These are phyloP conservation scores for Mortierella antarctica DNA, from an alignment of 192 early-diverging fungal genomes.

Conservation along the genomic window DNA sequence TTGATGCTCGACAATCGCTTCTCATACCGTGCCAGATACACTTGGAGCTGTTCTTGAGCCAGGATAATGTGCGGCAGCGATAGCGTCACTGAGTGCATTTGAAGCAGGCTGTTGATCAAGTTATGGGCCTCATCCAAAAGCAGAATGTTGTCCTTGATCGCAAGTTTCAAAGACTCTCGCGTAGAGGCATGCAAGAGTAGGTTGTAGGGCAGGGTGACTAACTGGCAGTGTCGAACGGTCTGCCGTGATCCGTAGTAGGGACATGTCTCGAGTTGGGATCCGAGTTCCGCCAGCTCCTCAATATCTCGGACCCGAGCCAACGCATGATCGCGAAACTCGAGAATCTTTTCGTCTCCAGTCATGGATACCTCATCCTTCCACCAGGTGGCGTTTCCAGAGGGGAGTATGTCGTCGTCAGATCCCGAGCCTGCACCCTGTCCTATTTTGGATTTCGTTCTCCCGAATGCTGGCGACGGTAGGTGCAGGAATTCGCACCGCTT, in stretches of 20 bases:
- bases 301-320: constrained; percentile 76
- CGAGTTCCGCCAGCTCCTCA: constrained; percentile 82
- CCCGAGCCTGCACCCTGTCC: neutral
- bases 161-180: constrained; percentile 79
- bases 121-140: constrained; percentile 89
- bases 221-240: constrained; percentile 62
- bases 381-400: neutral
- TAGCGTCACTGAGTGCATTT: constrained; percentile 75
- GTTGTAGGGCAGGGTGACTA: constrained; percentile 93
- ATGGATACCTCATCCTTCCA: constrained; percentile 7
- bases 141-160: constrained; percentile 75
- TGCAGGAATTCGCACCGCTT: constrained; percentile 32
- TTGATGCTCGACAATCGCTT: constrained; percentile 76
- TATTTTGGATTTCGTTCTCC: neutral
- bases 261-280: constrained; percentile 68
- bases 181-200: constrained; percentile 80
- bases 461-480: constrained; percentile 3
- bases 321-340: constrained; percentile 66
- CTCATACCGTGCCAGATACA: constrained; percentile 79
- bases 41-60: constrained; percentile 65
- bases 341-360: constrained; percentile 59
- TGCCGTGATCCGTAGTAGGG: constrained; percentile 88
- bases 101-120: constrained; percentile 78
- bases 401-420: neutral
- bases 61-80: constrained; percentile 59